Conservation (phyloP, 2,329 filamentous ascomycete genomes). For the Sporothrix humicola region DNA sequence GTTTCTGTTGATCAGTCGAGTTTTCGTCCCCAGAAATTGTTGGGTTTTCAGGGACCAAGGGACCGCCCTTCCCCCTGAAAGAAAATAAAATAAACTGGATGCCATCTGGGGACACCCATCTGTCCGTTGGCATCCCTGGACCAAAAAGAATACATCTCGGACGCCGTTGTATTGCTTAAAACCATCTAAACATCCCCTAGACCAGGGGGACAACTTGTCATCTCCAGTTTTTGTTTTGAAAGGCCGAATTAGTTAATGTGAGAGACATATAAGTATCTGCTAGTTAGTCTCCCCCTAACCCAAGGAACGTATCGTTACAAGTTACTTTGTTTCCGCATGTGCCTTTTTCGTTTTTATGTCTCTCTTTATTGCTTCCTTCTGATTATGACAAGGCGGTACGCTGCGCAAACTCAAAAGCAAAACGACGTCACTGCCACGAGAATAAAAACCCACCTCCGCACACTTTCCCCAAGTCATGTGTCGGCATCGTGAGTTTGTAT, state of each 20-base stretch:
- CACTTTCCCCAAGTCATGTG: too few relatives aligned
- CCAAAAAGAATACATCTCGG: too few relatives aligned
- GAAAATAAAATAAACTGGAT: too few relatives aligned
- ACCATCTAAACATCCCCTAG: not conserved
- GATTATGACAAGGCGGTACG: not conserved
- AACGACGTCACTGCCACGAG: not conserved
- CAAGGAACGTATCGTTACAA: constrained; percentile 1
- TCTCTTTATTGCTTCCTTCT: too few relatives aligned
- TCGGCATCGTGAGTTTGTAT: too few relatives aligned
- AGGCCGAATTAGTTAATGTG: too few relatives aligned
- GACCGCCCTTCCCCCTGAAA: not conserved
- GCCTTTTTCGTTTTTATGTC: too few relatives aligned
- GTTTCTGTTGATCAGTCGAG: not conserved
- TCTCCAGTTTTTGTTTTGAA: not conserved
- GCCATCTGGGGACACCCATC: too few relatives aligned
- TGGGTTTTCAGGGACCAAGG: not conserved
- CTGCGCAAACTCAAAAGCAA: not conserved
- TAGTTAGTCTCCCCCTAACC: not conserved
- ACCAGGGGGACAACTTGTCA: not conserved
- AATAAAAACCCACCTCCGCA: not conserved
- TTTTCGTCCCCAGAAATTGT: not conserved
- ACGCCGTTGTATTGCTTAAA: not conserved
- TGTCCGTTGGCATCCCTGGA: too few relatives aligned
- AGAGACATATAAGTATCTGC: not conserved
- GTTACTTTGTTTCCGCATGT: not conserved